Percentiles rank a stretch among this genome's conserved stretches.
Evolutionary conservation across 306 rosid genomes (phyloP).

Genomic region (Malus domestica): ASM211411v1 NC_041800.1:26372233-26372732

Average conservation of each 20-base stretch:
- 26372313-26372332: not conserved
- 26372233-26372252: not conserved
- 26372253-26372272: not conserved
- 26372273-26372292: not conserved
- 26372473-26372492: not conserved
- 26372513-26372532: too few species aligned
- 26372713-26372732: not conserved
- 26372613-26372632: too few species aligned
- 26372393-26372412: constrained; percentile 23
- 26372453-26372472: not conserved
- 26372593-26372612: fast-evolving
- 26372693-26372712: not conserved
- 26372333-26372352: constrained; percentile 4
- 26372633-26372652: too few species aligned
- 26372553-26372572: too few species aligned
- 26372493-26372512: fast-evolving
- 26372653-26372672: not conserved
- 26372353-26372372: constrained; percentile 14
- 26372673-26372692: not conserved
- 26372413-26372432: not conserved
- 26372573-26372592: too few species aligned
- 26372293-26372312: too few species aligned
- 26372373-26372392: constrained; percentile 15
- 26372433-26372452: not conserved
- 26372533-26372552: too few species aligned